Percentiles rank a stretch among this genome's conserved stretches.
phyloP scores from a whole-genome alignment of 352 stramenopile genomes.

The Globisporangium apiculatum region DNA sequence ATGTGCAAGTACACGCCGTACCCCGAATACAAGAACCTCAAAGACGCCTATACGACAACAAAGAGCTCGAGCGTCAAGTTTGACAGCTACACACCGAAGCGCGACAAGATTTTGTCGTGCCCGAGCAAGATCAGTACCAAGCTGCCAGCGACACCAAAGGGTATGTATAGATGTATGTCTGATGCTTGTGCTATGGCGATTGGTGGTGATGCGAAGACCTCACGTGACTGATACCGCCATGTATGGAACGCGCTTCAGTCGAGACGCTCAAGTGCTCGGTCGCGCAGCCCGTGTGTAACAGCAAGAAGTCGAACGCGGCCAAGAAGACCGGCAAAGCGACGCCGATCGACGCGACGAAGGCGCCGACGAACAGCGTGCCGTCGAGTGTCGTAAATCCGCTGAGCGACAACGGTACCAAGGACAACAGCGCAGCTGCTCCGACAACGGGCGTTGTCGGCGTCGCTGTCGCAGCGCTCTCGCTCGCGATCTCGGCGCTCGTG shows the following conservation, averaged over 20 bases:
- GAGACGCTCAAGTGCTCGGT: constrained; percentile 36
- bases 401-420: neutral
- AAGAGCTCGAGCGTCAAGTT: constrained; percentile 31
- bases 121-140: constrained; percentile 16
- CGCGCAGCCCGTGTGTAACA: constrained; percentile 49
- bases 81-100: constrained; percentile 20
- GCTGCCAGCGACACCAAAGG: constrained; percentile 26
- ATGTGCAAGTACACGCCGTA: constrained; percentile 37
- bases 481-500: too few relatives aligned
- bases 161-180: constrained; percentile 8
- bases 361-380: constrained; percentile 7
- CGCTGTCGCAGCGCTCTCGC: too few relatives aligned
- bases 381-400: neutral
- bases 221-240: neutral
- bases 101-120: constrained; percentile 19
- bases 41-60: constrained; percentile 44
- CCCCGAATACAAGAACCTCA: constrained; percentile 42
- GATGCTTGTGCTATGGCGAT: neutral
- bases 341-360: constrained; percentile 5
- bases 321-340: constrained; percentile 20
- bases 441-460: neutral
- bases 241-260: constrained; percentile 16
- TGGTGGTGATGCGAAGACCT: neutral
- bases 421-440: neutral
- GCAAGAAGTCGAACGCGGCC: constrained; percentile 49